Percentiles rank a stretch among this genome's conserved stretches.
Evolutionary conservation across 2,329 filamentous ascomycete genomes (phyloP).

Genomic region (Periglandula ipomoeae): DNA sequence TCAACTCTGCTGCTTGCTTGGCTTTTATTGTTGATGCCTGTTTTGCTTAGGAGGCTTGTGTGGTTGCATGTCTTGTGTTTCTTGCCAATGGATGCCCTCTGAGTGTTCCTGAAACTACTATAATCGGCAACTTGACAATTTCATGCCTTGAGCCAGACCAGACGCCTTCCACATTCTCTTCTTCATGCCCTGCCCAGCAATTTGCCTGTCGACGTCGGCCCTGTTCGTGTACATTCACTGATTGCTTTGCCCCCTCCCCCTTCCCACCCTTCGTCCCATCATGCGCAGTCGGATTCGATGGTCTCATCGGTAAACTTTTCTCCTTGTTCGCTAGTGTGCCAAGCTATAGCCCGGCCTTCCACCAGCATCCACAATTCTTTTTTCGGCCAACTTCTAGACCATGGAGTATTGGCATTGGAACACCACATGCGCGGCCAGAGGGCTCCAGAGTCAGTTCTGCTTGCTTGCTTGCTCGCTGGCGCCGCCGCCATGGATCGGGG

Average conservation of each 20-base stretch:
- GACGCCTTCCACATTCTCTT: too few relatives aligned
- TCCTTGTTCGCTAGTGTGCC: not conserved
- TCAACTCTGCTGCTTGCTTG: too few relatives aligned
- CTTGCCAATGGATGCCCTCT: too few relatives aligned
- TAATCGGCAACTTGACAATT: too few relatives aligned
- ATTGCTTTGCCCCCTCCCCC: not conserved
- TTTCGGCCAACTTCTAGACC: not conserved
- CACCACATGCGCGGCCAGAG: not conserved
- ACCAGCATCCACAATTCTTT: slow-evolving; percentile 3
- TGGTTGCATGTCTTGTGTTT: too few relatives aligned
- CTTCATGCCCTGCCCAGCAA: too few relatives aligned
- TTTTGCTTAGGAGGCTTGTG: too few relatives aligned
- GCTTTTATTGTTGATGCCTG: too few relatives aligned
- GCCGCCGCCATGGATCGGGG: not conserved
- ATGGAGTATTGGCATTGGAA: not conserved
- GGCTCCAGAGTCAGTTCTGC: not conserved
- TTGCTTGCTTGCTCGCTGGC: not conserved
- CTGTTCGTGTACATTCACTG: not conserved
- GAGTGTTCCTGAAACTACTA: too few relatives aligned
- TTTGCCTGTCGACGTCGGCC: too few relatives aligned
- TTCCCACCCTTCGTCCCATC: too few relatives aligned
- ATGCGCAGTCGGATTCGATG: not conserved
- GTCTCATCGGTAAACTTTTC: not conserved
- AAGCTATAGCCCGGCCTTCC: not conserved
- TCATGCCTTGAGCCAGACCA: too few relatives aligned